Conservation (phyloP, 1,139 yeast genomes). For the Lodderomyces oxycetoniae region DNA sequence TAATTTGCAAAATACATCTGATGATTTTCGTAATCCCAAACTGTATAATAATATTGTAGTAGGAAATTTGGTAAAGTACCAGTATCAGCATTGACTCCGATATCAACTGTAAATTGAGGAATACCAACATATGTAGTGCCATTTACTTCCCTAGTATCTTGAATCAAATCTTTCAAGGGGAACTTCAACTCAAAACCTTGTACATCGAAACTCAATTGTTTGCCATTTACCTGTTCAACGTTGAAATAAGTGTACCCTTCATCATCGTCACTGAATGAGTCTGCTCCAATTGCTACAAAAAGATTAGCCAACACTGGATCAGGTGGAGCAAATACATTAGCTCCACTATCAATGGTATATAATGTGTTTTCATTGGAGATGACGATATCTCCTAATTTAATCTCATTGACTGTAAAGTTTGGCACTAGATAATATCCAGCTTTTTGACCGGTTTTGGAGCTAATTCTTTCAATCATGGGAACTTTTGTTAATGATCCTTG, state of each 20-base stretch:
- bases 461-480: conserved; percentile 12
- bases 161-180: conserved; percentile 17
- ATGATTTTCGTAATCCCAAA: conserved; percentile 19
- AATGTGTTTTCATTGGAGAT: conserved; percentile 16
- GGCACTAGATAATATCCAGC: conserved; percentile 13
- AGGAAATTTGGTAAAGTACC: conserved; percentile 21
- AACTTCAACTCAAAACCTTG: conserved; percentile 19
- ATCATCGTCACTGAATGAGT: conserved; percentile 4
- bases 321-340: conserved; percentile 19
- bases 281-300: conserved; percentile 8
- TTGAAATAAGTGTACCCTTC: conserved; percentile 13
- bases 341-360: conserved; percentile 21
- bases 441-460: background rate
- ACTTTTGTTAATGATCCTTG: conserved; percentile 17
- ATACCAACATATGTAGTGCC: conserved; percentile 14
- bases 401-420: conserved; percentile 18
- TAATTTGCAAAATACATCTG: conserved; percentile 18
- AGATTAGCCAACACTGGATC: conserved; percentile 18
- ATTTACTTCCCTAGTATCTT: conserved; percentile 10
- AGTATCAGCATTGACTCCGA: conserved; percentile 16
- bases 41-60: conserved; percentile 18
- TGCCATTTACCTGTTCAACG: conserved; percentile 7
- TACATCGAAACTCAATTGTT: conserved; percentile 14
- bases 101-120: conserved; percentile 13
- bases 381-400: conserved; percentile 14